phyloP scores from a whole-genome alignment of 2,329 filamentous ascomycete species.

The Xylaria multiplex region DNA sequence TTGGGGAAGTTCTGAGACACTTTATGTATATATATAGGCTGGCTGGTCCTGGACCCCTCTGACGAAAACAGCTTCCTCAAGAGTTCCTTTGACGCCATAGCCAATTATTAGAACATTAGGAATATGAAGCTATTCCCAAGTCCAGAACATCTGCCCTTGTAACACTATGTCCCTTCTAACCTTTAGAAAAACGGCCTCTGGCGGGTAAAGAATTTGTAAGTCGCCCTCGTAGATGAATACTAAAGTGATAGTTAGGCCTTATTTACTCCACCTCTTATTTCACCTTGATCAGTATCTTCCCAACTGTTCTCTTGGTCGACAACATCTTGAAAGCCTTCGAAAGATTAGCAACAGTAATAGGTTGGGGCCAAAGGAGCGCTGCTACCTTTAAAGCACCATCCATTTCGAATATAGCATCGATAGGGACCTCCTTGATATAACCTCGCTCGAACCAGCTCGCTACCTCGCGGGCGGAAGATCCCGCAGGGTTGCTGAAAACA shows the following conservation, averaged over 20 bases:
- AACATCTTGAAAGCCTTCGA: conserved; percentile 37
- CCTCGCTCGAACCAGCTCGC: conserved; percentile 26
- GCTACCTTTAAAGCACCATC: conserved; percentile 37
- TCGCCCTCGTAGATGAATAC: too few species aligned
- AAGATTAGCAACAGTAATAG: conserved; percentile 4
- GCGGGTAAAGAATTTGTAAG: too few species aligned
- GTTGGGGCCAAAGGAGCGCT: neutral
- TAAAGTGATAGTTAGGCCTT: neutral
- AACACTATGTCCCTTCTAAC: neutral
- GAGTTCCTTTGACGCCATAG: too few species aligned
- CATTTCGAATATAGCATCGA: conserved; percentile 40
- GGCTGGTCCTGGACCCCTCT: too few species aligned
- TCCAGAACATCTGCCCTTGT: too few species aligned
- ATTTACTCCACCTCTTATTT: neutral
- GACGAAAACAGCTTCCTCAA: too few species aligned
- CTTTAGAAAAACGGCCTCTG: neutral
- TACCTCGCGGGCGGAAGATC: conserved; percentile 31
- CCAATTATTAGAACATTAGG: too few species aligned
- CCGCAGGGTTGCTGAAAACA: conserved; percentile 31
- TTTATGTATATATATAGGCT: too few species aligned
- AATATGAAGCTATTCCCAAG: too few species aligned
- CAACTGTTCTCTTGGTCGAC: conserved; percentile 34
- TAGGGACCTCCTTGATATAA: conserved; percentile 34
- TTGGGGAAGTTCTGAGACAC: too few species aligned
- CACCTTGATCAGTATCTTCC: conserved; percentile 39